phyloP scores from a whole-genome alignment of 495 filamentous ascomycete genomes.

The Hypoxylon cercidicola region DNA sequence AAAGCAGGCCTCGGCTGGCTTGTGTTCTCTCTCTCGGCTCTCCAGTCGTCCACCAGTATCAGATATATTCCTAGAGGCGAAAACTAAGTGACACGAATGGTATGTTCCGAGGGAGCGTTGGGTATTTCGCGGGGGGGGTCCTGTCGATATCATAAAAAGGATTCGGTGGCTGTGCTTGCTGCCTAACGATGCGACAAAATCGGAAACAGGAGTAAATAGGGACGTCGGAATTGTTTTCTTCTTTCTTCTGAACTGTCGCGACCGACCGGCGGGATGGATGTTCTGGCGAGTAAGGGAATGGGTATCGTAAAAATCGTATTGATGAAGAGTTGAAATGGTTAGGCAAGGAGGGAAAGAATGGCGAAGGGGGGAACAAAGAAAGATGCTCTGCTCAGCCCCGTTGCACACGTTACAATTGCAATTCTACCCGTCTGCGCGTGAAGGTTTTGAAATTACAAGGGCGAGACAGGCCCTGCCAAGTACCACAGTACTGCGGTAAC shows the following conservation, averaged over 20 bases:
- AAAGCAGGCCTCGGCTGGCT: conserved; percentile 1
- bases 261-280: conserved; percentile 34
- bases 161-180: conserved; percentile 13
- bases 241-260: conserved; percentile 9
- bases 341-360: conserved; percentile 5
- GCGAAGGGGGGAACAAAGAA: background rate
- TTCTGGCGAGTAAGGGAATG: conserved; percentile 10
- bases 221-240: background rate
- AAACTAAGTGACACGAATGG: conserved; percentile 1
- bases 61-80: conserved; percentile 1
- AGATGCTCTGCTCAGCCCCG: conserved; percentile 39
- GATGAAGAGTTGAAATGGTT: conserved; percentile 15
- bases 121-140: conserved; percentile 11
- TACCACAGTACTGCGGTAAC: conserved; percentile 18
- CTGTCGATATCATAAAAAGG: conserved; percentile 4
- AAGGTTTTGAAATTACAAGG: conserved; percentile 43
- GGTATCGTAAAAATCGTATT: conserved; percentile 9
- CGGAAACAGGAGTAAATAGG: conserved; percentile 6
- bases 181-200: conserved; percentile 8
- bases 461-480: too few relatives aligned
- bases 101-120: background rate
- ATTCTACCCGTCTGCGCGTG: conserved; percentile 8
- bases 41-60: conserved; percentile 9
- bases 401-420: conserved; percentile 6
- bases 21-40: background rate